These are phyloP conservation scores for Leptomonas pyrrhocoris DNA, from an alignment of 208 protist species.

Conservation along the genomic window DNA sequence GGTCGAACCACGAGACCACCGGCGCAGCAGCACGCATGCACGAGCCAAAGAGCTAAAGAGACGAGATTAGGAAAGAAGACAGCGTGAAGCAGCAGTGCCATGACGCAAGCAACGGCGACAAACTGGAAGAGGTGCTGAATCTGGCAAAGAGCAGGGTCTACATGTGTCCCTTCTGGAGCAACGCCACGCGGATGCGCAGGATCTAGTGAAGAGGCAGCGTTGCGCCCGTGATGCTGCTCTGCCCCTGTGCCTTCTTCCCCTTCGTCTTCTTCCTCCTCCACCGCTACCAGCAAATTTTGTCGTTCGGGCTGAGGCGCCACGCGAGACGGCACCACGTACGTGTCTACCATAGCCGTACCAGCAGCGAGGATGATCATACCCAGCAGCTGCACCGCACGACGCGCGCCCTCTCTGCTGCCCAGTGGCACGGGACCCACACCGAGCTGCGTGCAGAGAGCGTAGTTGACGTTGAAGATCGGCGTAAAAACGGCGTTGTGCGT, in stretches of 20 bases:
- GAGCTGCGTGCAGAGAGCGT: neutral
- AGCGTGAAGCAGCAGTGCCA: constrained; percentile 23
- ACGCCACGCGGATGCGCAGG: neutral
- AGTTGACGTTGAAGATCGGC: neutral
- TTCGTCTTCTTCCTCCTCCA: constrained; percentile 8
- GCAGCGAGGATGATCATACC: constrained; percentile 18
- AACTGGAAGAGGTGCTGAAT: neutral
- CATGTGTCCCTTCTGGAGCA: too few species aligned
- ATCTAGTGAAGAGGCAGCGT: neutral
- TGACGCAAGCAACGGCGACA: constrained; percentile 20
- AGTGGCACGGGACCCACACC: constrained; percentile 13
- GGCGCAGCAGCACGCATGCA: constrained; percentile 28
- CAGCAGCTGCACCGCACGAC: constrained; percentile 20
- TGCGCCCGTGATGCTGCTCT: neutral
- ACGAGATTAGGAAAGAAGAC: constrained; percentile 32
- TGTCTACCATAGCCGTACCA: neutral
- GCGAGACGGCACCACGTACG: neutral
- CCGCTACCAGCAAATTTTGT: neutral
- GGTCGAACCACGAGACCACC: constrained; percentile 19
- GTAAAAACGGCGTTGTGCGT: constrained; percentile 12
- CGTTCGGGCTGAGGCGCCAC: neutral
- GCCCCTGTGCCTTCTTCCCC: constrained; percentile 5
- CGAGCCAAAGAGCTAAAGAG: constrained; percentile 22
- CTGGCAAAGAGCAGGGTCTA: neutral
- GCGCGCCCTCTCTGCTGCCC: constrained; percentile 8